Percentiles rank a stretch among this genome's conserved stretches.
phyloP scores from a whole-genome alignment of 2,329 filamentous ascomycete species.

The Neofusicoccum ribis region DNA sequence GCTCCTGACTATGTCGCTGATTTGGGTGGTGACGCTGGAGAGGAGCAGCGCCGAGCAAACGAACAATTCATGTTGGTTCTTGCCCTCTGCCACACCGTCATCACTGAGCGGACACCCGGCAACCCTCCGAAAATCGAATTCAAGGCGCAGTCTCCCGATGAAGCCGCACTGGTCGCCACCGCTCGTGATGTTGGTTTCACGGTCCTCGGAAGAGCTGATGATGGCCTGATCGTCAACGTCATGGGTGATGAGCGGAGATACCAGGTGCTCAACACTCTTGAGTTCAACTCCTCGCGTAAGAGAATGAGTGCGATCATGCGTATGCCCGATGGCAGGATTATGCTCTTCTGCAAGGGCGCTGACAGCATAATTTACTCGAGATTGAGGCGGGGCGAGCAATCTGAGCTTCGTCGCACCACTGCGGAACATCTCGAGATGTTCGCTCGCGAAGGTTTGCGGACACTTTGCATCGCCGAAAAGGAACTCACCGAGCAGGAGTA shows the following conservation, averaged over 20 bases:
- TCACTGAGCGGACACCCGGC: slow-evolving; percentile 85
- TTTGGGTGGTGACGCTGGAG: slow-evolving; percentile 72
- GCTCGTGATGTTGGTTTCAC: slow-evolving; percentile 95
- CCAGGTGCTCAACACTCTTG: slow-evolving; percentile 87
- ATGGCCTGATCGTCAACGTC: slow-evolving; percentile 82
- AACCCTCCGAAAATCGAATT: slow-evolving; percentile 89
- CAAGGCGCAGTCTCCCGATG: slow-evolving; percentile 96
- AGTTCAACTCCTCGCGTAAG: slow-evolving; percentile 96
- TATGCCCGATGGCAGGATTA: slow-evolving; percentile 87
- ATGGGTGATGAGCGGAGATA: slow-evolving; percentile 84
- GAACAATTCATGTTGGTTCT: slow-evolving; percentile 92
- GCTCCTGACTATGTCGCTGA: slow-evolving; percentile 87
- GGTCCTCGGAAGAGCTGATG: slow-evolving; percentile 75
- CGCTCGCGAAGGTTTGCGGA: slow-evolving; percentile 89
- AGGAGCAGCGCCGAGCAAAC: slow-evolving; percentile 74
- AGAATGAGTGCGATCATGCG: slow-evolving; percentile 96
- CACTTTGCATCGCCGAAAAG: slow-evolving; percentile 86
- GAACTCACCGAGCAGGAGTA: slow-evolving; percentile 83
- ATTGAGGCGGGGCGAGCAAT: slow-evolving; percentile 79
- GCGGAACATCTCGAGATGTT: slow-evolving; percentile 97
- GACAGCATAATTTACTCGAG: slow-evolving; percentile 97
- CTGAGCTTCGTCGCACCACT: slow-evolving; percentile 77
- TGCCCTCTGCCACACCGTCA: slow-evolving; percentile 94
- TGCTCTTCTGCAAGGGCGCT: slow-evolving; percentile 95
- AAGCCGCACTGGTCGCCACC: slow-evolving; percentile 90